Evolutionary conservation across 2,329 filamentous ascomycete species (phyloP), one percentile per base, ranked within the genome.

Genomic region (Fusarium goolgardi): DNA sequence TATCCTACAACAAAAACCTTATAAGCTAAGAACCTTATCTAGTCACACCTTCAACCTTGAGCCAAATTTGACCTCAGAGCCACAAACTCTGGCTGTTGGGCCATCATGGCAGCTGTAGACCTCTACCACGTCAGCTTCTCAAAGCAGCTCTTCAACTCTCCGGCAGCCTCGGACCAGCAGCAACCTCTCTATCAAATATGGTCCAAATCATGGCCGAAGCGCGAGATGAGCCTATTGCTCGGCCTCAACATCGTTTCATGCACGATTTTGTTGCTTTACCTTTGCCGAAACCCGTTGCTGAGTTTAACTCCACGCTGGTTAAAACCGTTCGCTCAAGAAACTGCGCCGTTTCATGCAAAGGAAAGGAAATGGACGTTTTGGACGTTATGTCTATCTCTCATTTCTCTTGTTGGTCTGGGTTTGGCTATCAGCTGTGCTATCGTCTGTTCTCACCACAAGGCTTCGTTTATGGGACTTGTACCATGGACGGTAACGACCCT

Each of bases 271-370:
- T 58, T 78, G 20, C 51, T 80, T 18, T 76, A 79, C 53, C 29
- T 78, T 25, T 57, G 50, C 58, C 73, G 65, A 10, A 54, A 67
- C 6, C 71, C 66, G 4, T 56, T 80, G 8, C 62, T 71, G 3
- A 73, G 74, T 5, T 62, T 65, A 5, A 72, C 79, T 2, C 82
- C 83, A 0, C 74, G 71, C 43, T 84, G 82, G 81, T 71, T 78
- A 16, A 77, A 75, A 12, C 78, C 79, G 3, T 85, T 85, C 60
- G 82, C 83, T 4, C 72, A 76, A 11, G 82, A 85, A 66, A 63
- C 78, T 21, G 67, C 46, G 0, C 69, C 71, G 2, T 64, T 58
- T 2, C 34, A 55, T 0, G 39, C 66, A 20, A 77, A 74, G 39
- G 62, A 71, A 25, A 78, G 67, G 43, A 54, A 65, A 13, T 83